phyloP scores from a whole-genome alignment of 2,329 filamentous ascomycete species.

The Colletotrichum sp. region DNA sequence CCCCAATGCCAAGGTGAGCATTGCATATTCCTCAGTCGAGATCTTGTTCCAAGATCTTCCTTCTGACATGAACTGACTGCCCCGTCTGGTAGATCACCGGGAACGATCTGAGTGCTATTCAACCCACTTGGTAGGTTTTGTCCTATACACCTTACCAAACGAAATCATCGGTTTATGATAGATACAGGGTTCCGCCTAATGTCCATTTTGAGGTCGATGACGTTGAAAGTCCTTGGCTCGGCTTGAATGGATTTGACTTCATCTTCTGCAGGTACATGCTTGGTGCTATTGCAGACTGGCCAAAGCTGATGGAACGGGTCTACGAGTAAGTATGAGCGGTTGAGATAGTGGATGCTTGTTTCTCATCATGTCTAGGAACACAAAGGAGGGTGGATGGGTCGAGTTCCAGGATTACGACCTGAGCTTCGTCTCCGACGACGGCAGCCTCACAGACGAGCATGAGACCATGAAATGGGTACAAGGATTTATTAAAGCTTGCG shows the following conservation, averaged over 20 bases:
- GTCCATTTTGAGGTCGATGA: slow-evolving; percentile 32
- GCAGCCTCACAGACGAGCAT: slow-evolving; percentile 14
- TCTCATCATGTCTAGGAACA: slow-evolving; percentile 25
- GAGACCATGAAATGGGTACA: slow-evolving; percentile 18
- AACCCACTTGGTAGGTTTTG: background rate
- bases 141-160: background rate
- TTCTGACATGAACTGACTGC: background rate
- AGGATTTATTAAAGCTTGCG: slow-evolving; percentile 24
- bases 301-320: background rate
- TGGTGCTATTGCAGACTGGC: background rate
- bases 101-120: background rate
- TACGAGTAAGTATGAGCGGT: background rate
- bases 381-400: slow-evolving; percentile 36
- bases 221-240: slow-evolving; percentile 58
- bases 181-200: background rate
- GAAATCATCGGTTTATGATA: background rate
- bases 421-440: slow-evolving; percentile 25
- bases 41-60: background rate
- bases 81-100: background rate
- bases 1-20: background rate
- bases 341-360: background rate
- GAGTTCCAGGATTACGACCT: slow-evolving; percentile 27
- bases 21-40: accelerated
- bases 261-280: slow-evolving; percentile 27
- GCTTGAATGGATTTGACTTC: slow-evolving; percentile 28